These are phyloP conservation scores for Emiliania huxleyi DNA, from an alignment of 78 protist species.

Conservation along the genomic window DNA sequence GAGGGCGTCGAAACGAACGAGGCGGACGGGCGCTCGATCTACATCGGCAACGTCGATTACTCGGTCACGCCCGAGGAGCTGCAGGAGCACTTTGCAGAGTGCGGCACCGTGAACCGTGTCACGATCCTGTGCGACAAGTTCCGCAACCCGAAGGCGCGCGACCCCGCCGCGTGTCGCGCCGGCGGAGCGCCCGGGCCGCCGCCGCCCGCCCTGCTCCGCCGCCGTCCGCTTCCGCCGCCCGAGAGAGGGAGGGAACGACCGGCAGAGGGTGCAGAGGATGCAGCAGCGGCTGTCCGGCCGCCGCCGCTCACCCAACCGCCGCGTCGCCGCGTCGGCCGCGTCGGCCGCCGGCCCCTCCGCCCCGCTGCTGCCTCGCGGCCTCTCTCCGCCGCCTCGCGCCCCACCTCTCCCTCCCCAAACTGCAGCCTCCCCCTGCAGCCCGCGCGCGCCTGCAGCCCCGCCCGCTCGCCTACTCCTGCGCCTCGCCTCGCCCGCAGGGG, in stretches of 20 bases:
- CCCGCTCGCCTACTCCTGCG: background rate
- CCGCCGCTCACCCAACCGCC: too few relatives aligned
- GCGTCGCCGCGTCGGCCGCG: too few relatives aligned
- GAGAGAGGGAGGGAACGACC: too few relatives aligned
- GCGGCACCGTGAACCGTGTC: conserved; percentile 81
- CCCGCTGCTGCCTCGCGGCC: too few relatives aligned
- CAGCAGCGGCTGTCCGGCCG: too few relatives aligned
- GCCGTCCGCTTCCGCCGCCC: too few relatives aligned
- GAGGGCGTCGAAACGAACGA: background rate
- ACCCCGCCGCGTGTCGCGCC: background rate
- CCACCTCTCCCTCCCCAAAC: conserved; percentile 18
- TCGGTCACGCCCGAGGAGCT: conserved; percentile 77
- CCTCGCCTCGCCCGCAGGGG: conserved; percentile 41
- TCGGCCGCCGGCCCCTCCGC: too few relatives aligned
- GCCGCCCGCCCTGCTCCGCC: too few relatives aligned
- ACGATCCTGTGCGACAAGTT: conserved; percentile 77
- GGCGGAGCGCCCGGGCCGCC: background rate
- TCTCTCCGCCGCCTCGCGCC: background rate
- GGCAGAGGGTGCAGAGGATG: too few relatives aligned
- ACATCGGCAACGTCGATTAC: conserved; percentile 81
- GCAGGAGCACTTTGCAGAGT: conserved; percentile 66
- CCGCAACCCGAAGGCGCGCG: conserved; percentile 52
- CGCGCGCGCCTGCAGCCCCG: background rate
- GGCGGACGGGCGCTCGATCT: conserved; percentile 74
- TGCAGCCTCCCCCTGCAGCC: too few relatives aligned